phyloP scores from a whole-genome alignment of 106 monocot species.

The Dendrobium chrysotoxum region DNA sequence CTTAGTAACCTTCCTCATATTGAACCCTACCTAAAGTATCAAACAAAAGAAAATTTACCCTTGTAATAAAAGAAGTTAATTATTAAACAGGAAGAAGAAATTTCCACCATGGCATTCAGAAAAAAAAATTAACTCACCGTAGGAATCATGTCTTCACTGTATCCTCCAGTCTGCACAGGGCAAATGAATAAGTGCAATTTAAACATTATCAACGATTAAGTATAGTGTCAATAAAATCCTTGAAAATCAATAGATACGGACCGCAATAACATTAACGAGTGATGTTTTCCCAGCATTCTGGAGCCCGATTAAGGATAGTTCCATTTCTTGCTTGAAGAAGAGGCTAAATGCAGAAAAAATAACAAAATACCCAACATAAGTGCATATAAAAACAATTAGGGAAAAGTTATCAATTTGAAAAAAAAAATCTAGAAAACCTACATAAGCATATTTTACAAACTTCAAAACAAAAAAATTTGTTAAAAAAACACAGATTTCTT shows the following conservation, averaged over 20 bases:
- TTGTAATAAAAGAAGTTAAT: background rate
- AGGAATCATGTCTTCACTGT: slow-evolving; percentile 98
- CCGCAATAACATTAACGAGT: slow-evolving; percentile 94
- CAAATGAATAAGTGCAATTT: slow-evolving; percentile 1
- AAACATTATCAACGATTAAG: background rate
- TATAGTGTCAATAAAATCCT: background rate
- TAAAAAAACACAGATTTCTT: too few species aligned
- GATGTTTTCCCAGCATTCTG: slow-evolving; percentile 99
- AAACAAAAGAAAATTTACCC: background rate
- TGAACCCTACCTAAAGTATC: slow-evolving; percentile 71
- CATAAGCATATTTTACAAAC: too few species aligned
- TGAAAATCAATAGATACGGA: slow-evolving; percentile 23
- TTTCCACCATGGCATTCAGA: background rate
- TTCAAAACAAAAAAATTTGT: too few species aligned
- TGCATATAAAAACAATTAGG: background rate
- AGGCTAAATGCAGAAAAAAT: slow-evolving; percentile 47
- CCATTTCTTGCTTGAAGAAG: slow-evolving; percentile 99
- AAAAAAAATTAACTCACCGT: slow-evolving; percentile 53
- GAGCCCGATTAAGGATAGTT: slow-evolving; percentile 88
- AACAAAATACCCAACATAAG: background rate
- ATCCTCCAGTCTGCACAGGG: slow-evolving; percentile 82
- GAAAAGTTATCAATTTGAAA: background rate
- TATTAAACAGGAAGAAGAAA: background rate
- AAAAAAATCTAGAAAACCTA: background rate
- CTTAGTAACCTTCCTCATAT: slow-evolving; percentile 95